Evolutionary conservation across 345 rosid species (phyloP).

Genomic region (Salix dunnii): DNA sequence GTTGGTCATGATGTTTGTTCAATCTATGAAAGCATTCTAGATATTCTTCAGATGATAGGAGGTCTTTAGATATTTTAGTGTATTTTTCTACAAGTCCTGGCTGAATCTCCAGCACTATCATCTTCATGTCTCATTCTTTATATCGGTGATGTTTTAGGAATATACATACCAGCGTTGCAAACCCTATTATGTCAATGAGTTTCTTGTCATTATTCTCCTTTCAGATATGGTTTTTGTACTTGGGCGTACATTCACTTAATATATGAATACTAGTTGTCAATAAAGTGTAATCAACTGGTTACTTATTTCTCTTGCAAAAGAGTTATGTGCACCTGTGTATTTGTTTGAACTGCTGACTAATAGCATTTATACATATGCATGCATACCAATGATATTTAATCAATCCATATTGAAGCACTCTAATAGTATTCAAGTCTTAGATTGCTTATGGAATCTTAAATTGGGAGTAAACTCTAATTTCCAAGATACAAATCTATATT

Average conservation of each 20-base stretch:
- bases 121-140: not conserved
- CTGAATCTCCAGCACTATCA: not conserved
- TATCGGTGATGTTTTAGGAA: not conserved
- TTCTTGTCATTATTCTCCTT: not conserved
- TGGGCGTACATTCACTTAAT: not conserved
- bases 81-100: not conserved
- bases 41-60: not conserved
- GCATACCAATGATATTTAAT: not conserved
- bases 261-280: not conserved
- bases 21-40: not conserved
- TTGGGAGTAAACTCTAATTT: not conserved
- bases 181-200: not conserved
- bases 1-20: not conserved
- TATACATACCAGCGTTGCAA: not conserved
- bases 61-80: not conserved
- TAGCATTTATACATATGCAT: not conserved
- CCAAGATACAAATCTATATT: not conserved
- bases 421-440: not conserved
- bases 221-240: not conserved
- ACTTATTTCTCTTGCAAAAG: not conserved
- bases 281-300: not conserved
- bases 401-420: not conserved
- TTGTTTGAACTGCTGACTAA: not conserved
- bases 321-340: not conserved
- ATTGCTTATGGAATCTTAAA: not conserved